These are phyloP conservation scores for Nephromyces sp. DNA, from an alignment of 169 alveolate species.

Conservation along the genomic window DNA sequence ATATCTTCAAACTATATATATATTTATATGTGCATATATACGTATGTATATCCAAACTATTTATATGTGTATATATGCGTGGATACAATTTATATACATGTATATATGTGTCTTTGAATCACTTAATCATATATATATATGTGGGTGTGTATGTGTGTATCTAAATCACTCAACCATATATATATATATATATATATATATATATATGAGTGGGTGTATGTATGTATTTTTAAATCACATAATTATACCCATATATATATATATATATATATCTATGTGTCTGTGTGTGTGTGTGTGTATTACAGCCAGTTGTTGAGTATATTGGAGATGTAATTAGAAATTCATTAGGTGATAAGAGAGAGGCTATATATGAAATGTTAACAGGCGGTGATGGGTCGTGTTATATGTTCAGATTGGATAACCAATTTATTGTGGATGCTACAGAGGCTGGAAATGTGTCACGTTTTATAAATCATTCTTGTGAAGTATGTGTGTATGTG, in stretches of 20 bases:
- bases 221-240: background rate
- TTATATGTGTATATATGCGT: too few species aligned
- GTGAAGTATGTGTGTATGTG: slow-evolving; percentile 66
- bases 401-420: slow-evolving; percentile 79
- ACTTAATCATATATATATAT: background rate
- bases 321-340: slow-evolving; percentile 80
- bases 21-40: background rate
- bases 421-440: slow-evolving; percentile 88
- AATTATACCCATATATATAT: background rate
- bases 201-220: background rate
- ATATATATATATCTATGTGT: background rate
- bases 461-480: slow-evolving; percentile 91
- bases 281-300: background rate
- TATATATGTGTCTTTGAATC: background rate
- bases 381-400: slow-evolving; percentile 80
- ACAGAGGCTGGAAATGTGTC: slow-evolving; percentile 89
- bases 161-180: background rate
- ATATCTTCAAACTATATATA: background rate
- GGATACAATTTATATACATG: background rate
- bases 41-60: too few species aligned
- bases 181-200: background rate
- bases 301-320: slow-evolving; percentile 76
- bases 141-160: background rate
- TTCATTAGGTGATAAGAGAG: slow-evolving; percentile 77
- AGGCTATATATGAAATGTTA: slow-evolving; percentile 60